Conservation (phyloP, 495 filamentous ascomycete genomes). For the Extremus antarcticus region DNA sequence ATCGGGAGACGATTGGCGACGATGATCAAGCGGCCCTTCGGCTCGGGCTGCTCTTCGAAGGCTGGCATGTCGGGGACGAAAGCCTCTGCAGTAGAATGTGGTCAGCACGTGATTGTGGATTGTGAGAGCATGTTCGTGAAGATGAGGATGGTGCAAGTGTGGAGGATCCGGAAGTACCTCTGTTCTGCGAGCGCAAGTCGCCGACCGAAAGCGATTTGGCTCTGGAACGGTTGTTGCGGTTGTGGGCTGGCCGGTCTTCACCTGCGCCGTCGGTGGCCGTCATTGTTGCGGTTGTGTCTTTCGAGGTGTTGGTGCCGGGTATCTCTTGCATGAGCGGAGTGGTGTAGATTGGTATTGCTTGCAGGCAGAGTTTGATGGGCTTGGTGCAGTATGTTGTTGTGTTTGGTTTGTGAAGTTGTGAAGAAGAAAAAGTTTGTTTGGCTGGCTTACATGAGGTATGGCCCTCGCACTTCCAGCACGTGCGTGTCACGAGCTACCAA, state of each 20-base stretch:
- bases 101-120: neutral
- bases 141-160: neutral
- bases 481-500: neutral
- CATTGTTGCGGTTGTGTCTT: neutral
- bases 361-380: neutral
- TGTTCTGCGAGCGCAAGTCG: constrained; percentile 4
- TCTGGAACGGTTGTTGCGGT: neutral
- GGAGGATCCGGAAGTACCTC: neutral
- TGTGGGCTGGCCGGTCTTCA: neutral
- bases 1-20: constrained; percentile 91
- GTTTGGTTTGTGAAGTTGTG: neutral
- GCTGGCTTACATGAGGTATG: too few relatives aligned
- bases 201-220: constrained; percentile 9
- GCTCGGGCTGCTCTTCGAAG: constrained; percentile 2
- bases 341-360: neutral
- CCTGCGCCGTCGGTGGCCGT: neutral
- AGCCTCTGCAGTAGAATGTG: neutral
- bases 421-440: neutral
- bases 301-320: neutral
- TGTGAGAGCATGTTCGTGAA: neutral
- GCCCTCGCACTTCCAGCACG: too few relatives aligned
- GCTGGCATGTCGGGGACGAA: constrained; percentile 13
- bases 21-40: constrained; percentile 53
- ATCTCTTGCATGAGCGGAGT: neutral
- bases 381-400: neutral